Evolutionary conservation across 108 stramenopile species (phyloP), one percentile per base, ranked within the genome.

Genomic region (Cafeteria roenbergensis): DNA sequence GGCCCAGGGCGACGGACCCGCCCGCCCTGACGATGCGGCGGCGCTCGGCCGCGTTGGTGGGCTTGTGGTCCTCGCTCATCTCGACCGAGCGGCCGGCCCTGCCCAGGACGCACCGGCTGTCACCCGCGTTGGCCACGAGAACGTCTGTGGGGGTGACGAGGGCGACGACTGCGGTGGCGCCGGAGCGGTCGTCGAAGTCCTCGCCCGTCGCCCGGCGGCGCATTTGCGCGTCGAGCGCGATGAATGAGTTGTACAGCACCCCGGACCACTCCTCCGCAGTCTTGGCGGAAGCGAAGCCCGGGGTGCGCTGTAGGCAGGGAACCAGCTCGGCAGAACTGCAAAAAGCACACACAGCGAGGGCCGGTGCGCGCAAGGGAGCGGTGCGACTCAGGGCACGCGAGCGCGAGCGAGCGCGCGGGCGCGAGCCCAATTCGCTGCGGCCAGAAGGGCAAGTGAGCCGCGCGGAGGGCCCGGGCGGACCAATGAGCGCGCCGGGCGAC

Each of bases 141-240:
- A 79, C 28, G 50, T 73, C 68, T 9, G 63, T 56, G 20, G 78
- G 78, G 35, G 75, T 76, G 62, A 79, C 34, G 51, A 79, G 30
- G 1, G 57, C 66, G 24, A 32, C 63, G 0, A 76, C 62, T 25
- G 75, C 78, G 17, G 75, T 73, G 35, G 70, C 63, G 1, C 76
- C 79, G 34, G 69, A 65, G 57, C 50, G 57, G 27, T 79, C 77
- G 12, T 37, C 65, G 1, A 29, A 12, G 63, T 34, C 32, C n/a
- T 31, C 55, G 14, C 64, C 51, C 50, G 27, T 59, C 3, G 0
- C 24, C 25, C 12, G 6, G n/a, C 29, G 24, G 6, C 67, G 26
- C 29, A 29, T 20, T 58, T 51, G n/a, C n/a, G n/a, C 62, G 56
- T 71, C 75, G 27, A 64, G 21, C 8, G 54, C n/a, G n/a, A 76